These are phyloP conservation scores for Trichoderma koningii DNA, from an alignment of 2,329 filamentous ascomycete genomes.

Conservation along the genomic window DNA sequence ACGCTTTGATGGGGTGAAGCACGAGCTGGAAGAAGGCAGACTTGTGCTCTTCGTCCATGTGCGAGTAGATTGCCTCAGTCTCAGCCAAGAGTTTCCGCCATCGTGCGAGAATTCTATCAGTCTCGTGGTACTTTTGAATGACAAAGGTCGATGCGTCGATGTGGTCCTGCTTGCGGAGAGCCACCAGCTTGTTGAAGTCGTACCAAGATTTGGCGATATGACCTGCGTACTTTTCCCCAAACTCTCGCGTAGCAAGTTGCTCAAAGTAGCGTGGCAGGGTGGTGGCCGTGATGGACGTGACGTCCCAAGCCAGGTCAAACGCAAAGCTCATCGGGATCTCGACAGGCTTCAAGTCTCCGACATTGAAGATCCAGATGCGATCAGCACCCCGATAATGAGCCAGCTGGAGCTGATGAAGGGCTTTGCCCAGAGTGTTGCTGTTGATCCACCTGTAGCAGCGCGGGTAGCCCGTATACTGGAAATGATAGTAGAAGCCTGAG, in stretches of 20 bases:
- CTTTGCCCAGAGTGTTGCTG: conserved; percentile 54
- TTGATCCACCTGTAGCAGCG: conserved; percentile 65
- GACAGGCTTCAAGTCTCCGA: conserved; percentile 62
- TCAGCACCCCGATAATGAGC: conserved; percentile 52
- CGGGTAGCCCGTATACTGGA: conserved; percentile 64
- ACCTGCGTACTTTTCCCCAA: conserved; percentile 48
- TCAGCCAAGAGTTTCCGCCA: conserved; percentile 53
- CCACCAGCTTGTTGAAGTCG: conserved; percentile 52
- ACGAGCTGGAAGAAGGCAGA: conserved; percentile 63
- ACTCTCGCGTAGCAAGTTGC: conserved; percentile 53
- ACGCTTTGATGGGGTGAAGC: conserved; percentile 61
- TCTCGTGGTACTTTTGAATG: conserved; percentile 61
- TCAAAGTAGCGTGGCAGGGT: conserved; percentile 48
- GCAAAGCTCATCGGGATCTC: conserved; percentile 59
- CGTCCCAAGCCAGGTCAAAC: conserved; percentile 59
- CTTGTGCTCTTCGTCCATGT: conserved; percentile 46
- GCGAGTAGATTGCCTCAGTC: conserved; percentile 49
- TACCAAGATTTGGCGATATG: conserved; percentile 54
- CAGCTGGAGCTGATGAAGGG: conserved; percentile 56
- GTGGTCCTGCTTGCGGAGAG: conserved; percentile 61
- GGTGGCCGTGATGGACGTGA: conserved; percentile 46
- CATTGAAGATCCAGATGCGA: conserved; percentile 64
- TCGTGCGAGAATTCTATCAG: conserved; percentile 53
- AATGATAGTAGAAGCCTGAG: conserved; percentile 58
- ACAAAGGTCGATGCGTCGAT: conserved; percentile 59